phyloP scores from a whole-genome alignment of 1,139 yeast genomes.

The Pichia sp. region DNA sequence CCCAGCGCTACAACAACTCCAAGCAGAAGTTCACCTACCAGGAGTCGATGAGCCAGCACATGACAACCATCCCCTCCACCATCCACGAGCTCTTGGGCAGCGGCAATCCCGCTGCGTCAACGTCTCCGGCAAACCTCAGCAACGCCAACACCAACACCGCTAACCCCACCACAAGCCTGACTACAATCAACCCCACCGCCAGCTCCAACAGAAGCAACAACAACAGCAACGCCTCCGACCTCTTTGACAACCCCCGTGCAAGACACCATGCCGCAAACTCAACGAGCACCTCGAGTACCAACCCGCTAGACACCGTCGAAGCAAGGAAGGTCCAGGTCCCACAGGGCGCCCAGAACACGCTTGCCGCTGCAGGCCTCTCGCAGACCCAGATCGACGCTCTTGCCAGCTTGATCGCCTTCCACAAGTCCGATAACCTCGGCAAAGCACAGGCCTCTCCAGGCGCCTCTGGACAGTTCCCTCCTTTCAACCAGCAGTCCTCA shows the following conservation, averaged over 20 bases:
- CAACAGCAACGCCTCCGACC: background rate
- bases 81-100: slow-evolving; percentile 26
- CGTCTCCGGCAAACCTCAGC: background rate
- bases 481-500: background rate
- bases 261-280: background rate
- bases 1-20: slow-evolving; percentile 17
- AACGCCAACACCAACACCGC: background rate
- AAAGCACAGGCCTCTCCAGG: background rate
- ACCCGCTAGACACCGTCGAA: background rate
- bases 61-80: slow-evolving; percentile 27
- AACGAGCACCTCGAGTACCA: background rate
- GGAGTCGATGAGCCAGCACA: slow-evolving; percentile 17
- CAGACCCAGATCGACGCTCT: slow-evolving; percentile 67
- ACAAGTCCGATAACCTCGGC: slow-evolving; percentile 37
- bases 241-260: background rate
- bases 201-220: background rate
- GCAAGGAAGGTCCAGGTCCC: slow-evolving; percentile 53
- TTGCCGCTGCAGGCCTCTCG: slow-evolving; percentile 60
- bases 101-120: background rate
- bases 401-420: slow-evolving; percentile 68
- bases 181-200: too few species aligned
- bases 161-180: too few species aligned
- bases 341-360: slow-evolving; percentile 60
- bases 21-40: slow-evolving; percentile 19
- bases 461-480: background rate